Conservation (phyloP, 2,329 filamentous ascomycete species). For the Colletotrichum salicis region DNA sequence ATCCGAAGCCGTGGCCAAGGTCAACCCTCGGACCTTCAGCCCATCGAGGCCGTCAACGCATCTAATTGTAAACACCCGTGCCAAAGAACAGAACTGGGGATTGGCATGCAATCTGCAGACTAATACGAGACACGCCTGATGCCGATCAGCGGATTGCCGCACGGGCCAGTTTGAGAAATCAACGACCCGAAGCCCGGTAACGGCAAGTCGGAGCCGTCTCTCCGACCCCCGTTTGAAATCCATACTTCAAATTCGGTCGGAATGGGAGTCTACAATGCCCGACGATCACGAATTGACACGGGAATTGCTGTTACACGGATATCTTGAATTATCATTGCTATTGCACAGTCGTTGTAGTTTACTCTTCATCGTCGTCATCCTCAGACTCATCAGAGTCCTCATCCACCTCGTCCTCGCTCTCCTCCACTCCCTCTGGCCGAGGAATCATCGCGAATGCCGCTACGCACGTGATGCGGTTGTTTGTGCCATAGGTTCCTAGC, state of each 20-base stretch:
- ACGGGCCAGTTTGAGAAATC: slow-evolving; percentile 8
- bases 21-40: not conserved
- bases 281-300: not conserved
- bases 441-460: slow-evolving; percentile 87
- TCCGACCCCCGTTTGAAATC: not conserved
- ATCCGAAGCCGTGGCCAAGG: not conserved
- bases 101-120: slow-evolving; percentile 26
- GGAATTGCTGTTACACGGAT: not conserved
- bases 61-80: not conserved
- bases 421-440: slow-evolving; percentile 69
- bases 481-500: slow-evolving; percentile 83
- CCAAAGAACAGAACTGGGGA: slow-evolving; percentile 6
- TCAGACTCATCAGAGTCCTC: slow-evolving; percentile 51
- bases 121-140: slow-evolving; percentile 25
- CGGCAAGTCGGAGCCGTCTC: slow-evolving; percentile 3
- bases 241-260: not conserved
- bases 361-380: slow-evolving; percentile 51
- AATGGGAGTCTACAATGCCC: not conserved
- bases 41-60: not conserved
- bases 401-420: slow-evolving; percentile 64
- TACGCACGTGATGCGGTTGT: slow-evolving; percentile 89
- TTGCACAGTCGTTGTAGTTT: slow-evolving; percentile 13
- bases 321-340: slow-evolving; percentile 15
- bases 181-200: not conserved
- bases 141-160: slow-evolving; percentile 21